Evolutionary conservation across 2,329 filamentous ascomycete genomes (phyloP).

Genomic region (Metarhizium sp.): DNA sequence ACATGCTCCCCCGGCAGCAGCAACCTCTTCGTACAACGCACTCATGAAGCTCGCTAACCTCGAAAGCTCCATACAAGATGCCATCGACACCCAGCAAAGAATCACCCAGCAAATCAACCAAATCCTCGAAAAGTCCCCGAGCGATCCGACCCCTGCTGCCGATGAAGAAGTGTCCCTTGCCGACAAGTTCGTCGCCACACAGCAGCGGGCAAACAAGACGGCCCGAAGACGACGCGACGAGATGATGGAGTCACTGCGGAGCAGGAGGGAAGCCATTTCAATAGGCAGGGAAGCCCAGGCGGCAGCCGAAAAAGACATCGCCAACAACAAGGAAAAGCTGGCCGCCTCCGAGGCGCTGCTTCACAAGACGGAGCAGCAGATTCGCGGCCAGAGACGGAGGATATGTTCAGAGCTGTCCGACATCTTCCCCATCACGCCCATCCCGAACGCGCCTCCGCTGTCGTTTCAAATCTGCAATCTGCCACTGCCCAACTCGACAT

Average conservation of each 20-base stretch:
- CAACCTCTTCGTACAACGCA: conserved; percentile 76
- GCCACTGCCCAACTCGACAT: conserved; percentile 69
- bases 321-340: conserved; percentile 51
- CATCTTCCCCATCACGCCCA: conserved; percentile 73
- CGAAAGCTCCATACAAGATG: conserved; percentile 86
- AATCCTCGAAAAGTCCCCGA: conserved; percentile 33
- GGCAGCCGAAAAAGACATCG: conserved; percentile 50
- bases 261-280: conserved; percentile 58
- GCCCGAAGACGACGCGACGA: conserved; percentile 57
- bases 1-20: conserved; percentile 34
- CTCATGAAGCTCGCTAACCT: conserved; percentile 83
- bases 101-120: conserved; percentile 71
- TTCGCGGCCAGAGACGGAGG: conserved; percentile 78
- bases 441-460: conserved; percentile 47
- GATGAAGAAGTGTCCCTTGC: conserved; percentile 39
- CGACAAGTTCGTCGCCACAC: conserved; percentile 46
- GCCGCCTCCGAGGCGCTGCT: conserved; percentile 45
- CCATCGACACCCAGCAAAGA: conserved; percentile 63
- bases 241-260: conserved; percentile 54
- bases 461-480: conserved; percentile 77
- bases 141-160: conserved; percentile 36
- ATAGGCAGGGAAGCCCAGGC: conserved; percentile 51
- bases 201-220: conserved; percentile 56
- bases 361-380: conserved; percentile 49
- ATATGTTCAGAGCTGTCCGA: conserved; percentile 73